Evolutionary conservation across 805 yeast species (phyloP).

Genomic region (Yarrowia osloensis): DNA sequence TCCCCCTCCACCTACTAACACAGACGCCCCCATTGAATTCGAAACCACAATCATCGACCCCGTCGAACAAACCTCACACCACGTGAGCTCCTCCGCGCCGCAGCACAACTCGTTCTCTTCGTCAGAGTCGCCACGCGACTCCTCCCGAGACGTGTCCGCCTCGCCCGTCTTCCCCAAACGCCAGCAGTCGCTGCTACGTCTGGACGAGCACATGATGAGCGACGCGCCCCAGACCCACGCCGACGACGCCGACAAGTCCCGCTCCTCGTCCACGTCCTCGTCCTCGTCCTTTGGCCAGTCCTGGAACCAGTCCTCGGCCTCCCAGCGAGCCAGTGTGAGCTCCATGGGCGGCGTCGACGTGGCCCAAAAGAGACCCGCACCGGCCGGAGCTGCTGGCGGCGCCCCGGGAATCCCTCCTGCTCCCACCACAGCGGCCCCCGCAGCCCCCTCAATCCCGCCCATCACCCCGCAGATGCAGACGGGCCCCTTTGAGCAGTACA

Average conservation of each 20-base stretch:
- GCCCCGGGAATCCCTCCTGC: not conserved
- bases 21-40: conserved; percentile 28
- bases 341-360: conserved; percentile 3
- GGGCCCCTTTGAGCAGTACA: not conserved
- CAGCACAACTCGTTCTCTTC: not conserved
- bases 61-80: conserved; percentile 1
- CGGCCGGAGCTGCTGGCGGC: not conserved
- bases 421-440: not conserved
- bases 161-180: conserved; percentile 22
- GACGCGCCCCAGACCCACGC: too few relatives aligned
- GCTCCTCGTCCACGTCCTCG: conserved; percentile 15
- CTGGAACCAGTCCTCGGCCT: conserved; percentile 5
- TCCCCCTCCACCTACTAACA: not conserved
- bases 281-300: conserved; percentile 20
- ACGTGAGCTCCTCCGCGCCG: not conserved
- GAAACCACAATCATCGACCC: conserved; percentile 13
- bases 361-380: not conserved
- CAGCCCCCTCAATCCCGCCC: not conserved
- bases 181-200: conserved; percentile 7
- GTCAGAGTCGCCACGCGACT: not conserved
- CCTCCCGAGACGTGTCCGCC: not conserved
- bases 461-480: conserved; percentile 25
- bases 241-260: not conserved
- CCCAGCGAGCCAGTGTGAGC: conserved; percentile 2
- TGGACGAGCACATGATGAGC: not conserved